Evolutionary conservation across 495 filamentous ascomycete species (phyloP).

Genomic region (Eremomyces bilateralis): DNA sequence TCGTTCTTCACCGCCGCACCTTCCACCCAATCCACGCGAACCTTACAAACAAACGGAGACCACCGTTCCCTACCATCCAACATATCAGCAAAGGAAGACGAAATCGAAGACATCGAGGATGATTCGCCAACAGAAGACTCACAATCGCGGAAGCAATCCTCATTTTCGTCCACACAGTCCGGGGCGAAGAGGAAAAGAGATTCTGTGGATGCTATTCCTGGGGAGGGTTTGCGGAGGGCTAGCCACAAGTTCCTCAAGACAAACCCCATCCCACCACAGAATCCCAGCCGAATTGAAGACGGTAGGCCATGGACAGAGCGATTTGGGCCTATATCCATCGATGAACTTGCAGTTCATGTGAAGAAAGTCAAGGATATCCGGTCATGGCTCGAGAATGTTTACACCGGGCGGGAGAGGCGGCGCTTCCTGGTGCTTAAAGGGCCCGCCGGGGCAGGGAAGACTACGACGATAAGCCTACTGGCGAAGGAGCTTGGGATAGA

Average conservation of each 20-base stretch:
- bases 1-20: too few relatives aligned
- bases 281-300: conserved; percentile 14
- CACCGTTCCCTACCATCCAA: too few relatives aligned
- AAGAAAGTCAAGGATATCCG: conserved; percentile 76
- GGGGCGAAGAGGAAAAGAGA: too few relatives aligned
- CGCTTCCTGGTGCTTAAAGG: conserved; percentile 70
- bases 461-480: conserved; percentile 58
- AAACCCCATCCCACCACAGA: conserved; percentile 8
- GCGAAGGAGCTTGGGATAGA: conserved; percentile 48
- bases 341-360: conserved; percentile 80
- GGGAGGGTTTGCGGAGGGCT: too few relatives aligned
- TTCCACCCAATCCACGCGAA: too few relatives aligned
- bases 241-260: conserved; percentile 16
- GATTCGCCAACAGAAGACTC: too few relatives aligned
- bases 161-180: too few relatives aligned
- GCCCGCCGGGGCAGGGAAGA: conserved; percentile 84
- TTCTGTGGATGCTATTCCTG: too few relatives aligned
- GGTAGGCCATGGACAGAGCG: conserved; percentile 62
- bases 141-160: too few relatives aligned
- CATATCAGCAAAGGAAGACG: too few relatives aligned
- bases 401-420: conserved; percentile 31
- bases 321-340: conserved; percentile 49
- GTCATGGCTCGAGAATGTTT: conserved; percentile 55
- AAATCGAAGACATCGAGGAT: too few relatives aligned
- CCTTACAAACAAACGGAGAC: too few relatives aligned